These are phyloP conservation scores for Ganoderma lingzhi DNA, from an alignment of 1,284 basidiomycete genomes.

Conservation along the genomic window DNA sequence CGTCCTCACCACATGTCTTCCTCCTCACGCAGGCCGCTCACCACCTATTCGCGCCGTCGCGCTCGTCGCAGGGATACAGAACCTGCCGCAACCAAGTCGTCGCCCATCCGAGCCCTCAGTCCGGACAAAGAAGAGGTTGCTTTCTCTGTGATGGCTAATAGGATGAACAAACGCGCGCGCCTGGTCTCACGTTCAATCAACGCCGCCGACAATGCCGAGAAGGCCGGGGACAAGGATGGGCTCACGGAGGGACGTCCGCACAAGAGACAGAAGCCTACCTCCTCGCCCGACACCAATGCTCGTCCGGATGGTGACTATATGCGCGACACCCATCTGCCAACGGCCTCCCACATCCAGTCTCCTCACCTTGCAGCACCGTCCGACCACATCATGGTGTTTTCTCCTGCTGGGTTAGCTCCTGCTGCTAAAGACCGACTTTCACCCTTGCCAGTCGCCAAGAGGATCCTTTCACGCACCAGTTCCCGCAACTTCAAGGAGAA, in stretches of 20 bases:
- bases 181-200: constrained; percentile 36
- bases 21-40: constrained; percentile 32
- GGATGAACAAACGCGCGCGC: constrained; percentile 59
- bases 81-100: constrained; percentile 30
- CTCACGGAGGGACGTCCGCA: constrained; percentile 23
- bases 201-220: constrained; percentile 9
- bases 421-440: constrained; percentile 45
- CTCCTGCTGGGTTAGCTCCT: constrained; percentile 24
- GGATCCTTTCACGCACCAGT: constrained; percentile 52
- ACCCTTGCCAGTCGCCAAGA: constrained; percentile 52
- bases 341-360: constrained; percentile 26
- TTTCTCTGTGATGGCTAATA: constrained; percentile 51
- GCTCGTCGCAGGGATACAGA: constrained; percentile 19
- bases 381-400: constrained; percentile 28
- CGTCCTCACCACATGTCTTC: constrained; percentile 22
- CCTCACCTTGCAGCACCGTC: constrained; percentile 32
- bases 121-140: constrained; percentile 46
- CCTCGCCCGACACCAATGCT: constrained; percentile 15
- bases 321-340: constrained; percentile 23
- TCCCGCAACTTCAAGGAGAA: constrained; percentile 61
- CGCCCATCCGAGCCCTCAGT: constrained; percentile 47
- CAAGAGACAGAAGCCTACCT: constrained; percentile 35
- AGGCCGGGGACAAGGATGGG: constrained; percentile 11
- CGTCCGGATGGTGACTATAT: constrained; percentile 25
- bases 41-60: constrained; percentile 38